Base-by-base conservation (phyloP, 164 flowering plant genomes). In the Vitis labrusca region DNA sequence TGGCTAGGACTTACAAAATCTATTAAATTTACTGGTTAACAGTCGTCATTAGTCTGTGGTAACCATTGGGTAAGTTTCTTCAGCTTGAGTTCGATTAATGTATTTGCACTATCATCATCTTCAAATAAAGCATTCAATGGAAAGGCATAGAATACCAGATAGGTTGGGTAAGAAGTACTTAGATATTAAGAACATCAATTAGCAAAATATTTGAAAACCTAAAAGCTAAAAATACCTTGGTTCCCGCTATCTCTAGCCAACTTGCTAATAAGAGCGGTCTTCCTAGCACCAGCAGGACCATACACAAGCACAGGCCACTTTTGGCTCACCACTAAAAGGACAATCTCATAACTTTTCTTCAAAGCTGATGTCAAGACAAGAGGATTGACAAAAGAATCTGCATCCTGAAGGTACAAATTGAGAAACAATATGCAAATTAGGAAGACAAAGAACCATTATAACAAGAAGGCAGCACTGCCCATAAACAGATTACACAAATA, bases 261-360 rank as follows among this genome's bases (percentile, higher is more conserved):
- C 68, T 83, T 82, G 74, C 66, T 78, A 55, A 96, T 80, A 51
- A 96, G 76, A 44, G 95, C 91, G 11, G 97, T 87, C 81, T 96
- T 96, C 48, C 99, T 98, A 56, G 84, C 62, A 68, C 99, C 97
- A 70, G 89, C 71, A 71, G 98, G 94, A 64, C 98, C 98, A 82
- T 86, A 88, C 2, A 96, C 76, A 82, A 96, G 98, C 63, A 93
- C 90, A 59, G 99, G 98, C 97, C 94, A 91, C 71, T 81, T 92
- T 74, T 96, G 94, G 78, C 79, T 85, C 29, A 91, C 83, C 37
- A 97, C 97, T 69, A 92, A 69, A 16, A 79, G 37, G 30, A 83
- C 88, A 87, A 89, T 88, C 76, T 93, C 97, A 84, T 79, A 90
- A 78, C 95, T 84, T 75, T 76, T 89, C 79, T 76, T 83, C 72